Percentiles rank a stretch among this genome's conserved stretches.
phyloP scores from a whole-genome alignment of 2,329 filamentous ascomycete genomes.

The Ascochyta rabiei region DNA sequence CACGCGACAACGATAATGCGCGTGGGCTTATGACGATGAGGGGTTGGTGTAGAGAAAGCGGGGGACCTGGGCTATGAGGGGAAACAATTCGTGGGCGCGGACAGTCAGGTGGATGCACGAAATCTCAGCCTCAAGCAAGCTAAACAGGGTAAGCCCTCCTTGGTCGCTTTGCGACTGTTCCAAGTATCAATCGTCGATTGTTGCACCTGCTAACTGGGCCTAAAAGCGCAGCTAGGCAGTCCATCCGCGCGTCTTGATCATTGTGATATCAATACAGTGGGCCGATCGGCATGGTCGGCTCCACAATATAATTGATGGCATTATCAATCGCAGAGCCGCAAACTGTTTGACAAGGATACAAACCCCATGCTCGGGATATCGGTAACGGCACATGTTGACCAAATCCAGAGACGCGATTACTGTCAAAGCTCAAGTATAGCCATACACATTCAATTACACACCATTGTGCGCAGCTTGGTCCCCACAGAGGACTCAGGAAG shows the following conservation, averaged over 20 bases:
- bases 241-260: conserved; percentile 29
- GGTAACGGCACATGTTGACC: conserved; percentile 7
- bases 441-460: conserved; percentile 3
- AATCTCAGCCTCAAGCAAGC: conserved; percentile 32
- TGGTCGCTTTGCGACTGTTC: conserved; percentile 12
- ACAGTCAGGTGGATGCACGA: conserved; percentile 32
- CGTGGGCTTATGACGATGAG: conserved; percentile 35
- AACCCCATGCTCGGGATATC: conserved; percentile 14
- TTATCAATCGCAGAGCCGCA: conserved; percentile 18
- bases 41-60: conserved; percentile 34
- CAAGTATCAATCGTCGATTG: conserved; percentile 16
- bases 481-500: not conserved
- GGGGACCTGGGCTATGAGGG: conserved; percentile 22
- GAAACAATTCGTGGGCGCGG: conserved; percentile 18
- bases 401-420: not conserved
- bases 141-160: conserved; percentile 25
- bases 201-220: conserved; percentile 10
- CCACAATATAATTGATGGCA: conserved; percentile 20
- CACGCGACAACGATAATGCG: conserved; percentile 27
- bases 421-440: conserved; percentile 10
- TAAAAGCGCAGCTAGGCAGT: conserved; percentile 20
- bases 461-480: not conserved
- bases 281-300: conserved; percentile 23
- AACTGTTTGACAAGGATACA: too few relatives aligned
- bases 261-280: conserved; percentile 35